Evolutionary conservation across 2,329 filamentous ascomycete genomes (phyloP).

Genomic region (Colletotrichum plurivorum): DNA sequence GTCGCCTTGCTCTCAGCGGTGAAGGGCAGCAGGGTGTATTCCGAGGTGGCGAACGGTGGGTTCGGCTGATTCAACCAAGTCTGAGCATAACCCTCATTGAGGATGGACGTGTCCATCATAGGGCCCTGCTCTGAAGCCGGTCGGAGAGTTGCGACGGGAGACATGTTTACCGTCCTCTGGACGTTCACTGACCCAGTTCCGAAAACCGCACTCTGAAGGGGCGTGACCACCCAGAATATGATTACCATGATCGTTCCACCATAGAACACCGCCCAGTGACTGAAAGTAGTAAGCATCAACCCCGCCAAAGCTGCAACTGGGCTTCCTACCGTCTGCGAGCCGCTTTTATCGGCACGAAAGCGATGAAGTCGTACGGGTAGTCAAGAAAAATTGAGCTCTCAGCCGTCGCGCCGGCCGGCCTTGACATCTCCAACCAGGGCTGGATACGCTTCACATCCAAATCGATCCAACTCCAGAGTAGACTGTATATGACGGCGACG

Average conservation of each 20-base stretch:
- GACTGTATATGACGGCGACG: constrained; percentile 67
- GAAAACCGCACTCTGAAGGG: constrained; percentile 69
- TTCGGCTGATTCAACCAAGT: constrained; percentile 60
- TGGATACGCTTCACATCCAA: constrained; percentile 71
- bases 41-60: constrained; percentile 58
- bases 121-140: constrained; percentile 44
- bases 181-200: constrained; percentile 51
- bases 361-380: constrained; percentile 63
- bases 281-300: constrained; percentile 41
- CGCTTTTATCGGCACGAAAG: constrained; percentile 49
- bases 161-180: constrained; percentile 16
- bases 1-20: constrained; percentile 34
- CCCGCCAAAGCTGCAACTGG: constrained; percentile 32
- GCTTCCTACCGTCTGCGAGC: constrained; percentile 53
- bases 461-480: constrained; percentile 73
- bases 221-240: constrained; percentile 69
- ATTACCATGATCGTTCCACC: constrained; percentile 63
- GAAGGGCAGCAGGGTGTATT: constrained; percentile 62
- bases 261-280: constrained; percentile 68
- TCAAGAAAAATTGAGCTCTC: constrained; percentile 64
- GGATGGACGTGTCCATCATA: constrained; percentile 51
- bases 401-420: constrained; percentile 56
- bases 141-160: constrained; percentile 22
- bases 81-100: constrained; percentile 61
- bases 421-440: constrained; percentile 72